Conservation (phyloP, 331 rosid species). For the Quercus phellos region DNA sequence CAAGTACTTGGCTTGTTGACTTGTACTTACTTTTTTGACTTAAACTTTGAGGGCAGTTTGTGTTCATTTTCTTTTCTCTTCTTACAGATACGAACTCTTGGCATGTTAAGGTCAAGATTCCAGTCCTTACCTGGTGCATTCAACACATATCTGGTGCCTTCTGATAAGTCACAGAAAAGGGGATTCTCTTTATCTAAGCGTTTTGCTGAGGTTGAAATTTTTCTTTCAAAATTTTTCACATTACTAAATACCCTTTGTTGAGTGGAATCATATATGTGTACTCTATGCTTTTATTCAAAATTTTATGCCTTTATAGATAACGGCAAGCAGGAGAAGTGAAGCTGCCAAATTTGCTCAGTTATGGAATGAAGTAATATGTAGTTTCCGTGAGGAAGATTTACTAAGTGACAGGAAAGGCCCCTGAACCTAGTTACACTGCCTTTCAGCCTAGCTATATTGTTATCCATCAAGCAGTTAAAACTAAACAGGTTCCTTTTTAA, state of each 20-base stretch:
- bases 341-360: conserved; percentile 96
- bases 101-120: conserved; percentile 93
- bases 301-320: conserved; percentile 41
- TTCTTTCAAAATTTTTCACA: neutral
- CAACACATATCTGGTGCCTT: conserved; percentile 86
- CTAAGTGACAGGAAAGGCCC: conserved; percentile 75
- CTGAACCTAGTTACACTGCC: conserved; percentile 10
- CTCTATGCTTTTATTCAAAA: neutral
- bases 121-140: conserved; percentile 97
- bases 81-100: conserved; percentile 79
- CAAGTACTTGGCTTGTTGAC: neutral
- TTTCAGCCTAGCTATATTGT: conserved; percentile 17
- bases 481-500: conserved; percentile 28
- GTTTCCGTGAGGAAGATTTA: conserved; percentile 98
- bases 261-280: conserved; percentile 17
- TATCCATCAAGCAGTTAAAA: conserved; percentile 17
- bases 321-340: conserved; percentile 84
- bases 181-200: conserved; percentile 68
- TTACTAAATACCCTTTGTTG: conserved; percentile 2
- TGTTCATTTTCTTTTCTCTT: neutral
- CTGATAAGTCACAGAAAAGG: conserved; percentile 67
- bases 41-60: neutral
- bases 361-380: conserved; percentile 95
- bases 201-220: conserved; percentile 68
- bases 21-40: neutral